Conservation (phyloP, 257 asterid species). For the Coffea canephora region DNA sequence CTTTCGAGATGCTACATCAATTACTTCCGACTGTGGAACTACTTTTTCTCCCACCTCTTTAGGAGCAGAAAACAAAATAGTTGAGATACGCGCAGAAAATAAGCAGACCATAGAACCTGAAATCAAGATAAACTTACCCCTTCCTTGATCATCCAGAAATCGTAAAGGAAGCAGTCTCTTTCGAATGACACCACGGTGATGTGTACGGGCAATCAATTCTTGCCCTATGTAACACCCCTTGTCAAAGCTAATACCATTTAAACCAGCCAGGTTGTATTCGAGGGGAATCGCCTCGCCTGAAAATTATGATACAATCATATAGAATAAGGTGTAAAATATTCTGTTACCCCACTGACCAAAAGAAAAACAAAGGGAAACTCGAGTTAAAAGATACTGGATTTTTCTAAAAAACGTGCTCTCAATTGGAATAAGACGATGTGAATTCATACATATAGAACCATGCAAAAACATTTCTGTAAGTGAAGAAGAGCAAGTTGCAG, state of each 20-base stretch:
- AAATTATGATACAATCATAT: not conserved
- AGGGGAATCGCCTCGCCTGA: constrained; percentile 87
- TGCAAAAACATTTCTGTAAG: not conserved
- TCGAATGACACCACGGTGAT: constrained; percentile 82
- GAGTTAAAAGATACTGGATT: not conserved
- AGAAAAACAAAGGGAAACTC: not conserved
- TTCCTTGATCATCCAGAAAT: constrained; percentile 48
- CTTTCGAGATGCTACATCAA: constrained; percentile 46
- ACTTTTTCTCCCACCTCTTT: constrained; percentile 62
- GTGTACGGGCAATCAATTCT: constrained; percentile 89
- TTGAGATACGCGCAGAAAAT: not conserved
- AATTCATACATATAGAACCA: not conserved
- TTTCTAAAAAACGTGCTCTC: not conserved
- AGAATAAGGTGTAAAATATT: constrained; percentile 2
- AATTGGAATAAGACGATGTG: not conserved
- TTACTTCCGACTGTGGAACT: constrained; percentile 59
- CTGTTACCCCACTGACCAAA: not conserved
- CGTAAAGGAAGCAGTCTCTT: constrained; percentile 75
- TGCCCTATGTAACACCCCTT: constrained; percentile 95
- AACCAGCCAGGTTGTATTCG: constrained; percentile 79
- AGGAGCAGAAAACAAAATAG: not conserved
- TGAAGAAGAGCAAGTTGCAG: not conserved
- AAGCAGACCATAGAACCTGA: not conserved
- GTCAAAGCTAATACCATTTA: constrained; percentile 85
- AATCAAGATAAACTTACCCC: constrained; percentile 39